A percentile compares a stretch with the other conserved stretches of the same genome.
Evolutionary conservation across 2,329 filamentous ascomycete species (phyloP).

Genomic region (Aspergillus uvarum): DNA sequence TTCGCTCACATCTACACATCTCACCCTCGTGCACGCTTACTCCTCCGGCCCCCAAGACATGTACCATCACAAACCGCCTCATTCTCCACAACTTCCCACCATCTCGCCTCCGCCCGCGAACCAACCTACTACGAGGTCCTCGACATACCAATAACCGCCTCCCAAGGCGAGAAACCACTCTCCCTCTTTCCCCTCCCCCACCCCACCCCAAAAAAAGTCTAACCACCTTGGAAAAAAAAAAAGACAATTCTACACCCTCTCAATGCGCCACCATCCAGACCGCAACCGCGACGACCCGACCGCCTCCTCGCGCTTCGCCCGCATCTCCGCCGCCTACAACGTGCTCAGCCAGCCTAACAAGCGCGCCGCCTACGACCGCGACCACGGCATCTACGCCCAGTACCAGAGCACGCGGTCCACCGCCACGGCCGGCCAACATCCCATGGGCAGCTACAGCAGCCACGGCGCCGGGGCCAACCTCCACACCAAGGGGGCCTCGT

Average conservation of each 20-base stretch:
- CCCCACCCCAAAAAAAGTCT: neutral
- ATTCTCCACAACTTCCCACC: conserved; percentile 49
- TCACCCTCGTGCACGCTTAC: conserved; percentile 4
- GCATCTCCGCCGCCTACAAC: conserved; percentile 80
- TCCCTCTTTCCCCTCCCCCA: neutral
- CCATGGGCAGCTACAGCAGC: conserved; percentile 57
- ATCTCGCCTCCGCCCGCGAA: conserved; percentile 28
- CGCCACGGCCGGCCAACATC: conserved; percentile 32
- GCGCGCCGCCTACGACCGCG: conserved; percentile 76
- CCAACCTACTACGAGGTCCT: conserved; percentile 80
- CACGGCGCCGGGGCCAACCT: conserved; percentile 35
- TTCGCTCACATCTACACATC: neutral
- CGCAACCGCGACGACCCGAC: conserved; percentile 74
- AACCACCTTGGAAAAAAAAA: neutral
- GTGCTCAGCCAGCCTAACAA: conserved; percentile 71
- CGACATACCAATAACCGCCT: conserved; percentile 67
- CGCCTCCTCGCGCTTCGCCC: conserved; percentile 74
- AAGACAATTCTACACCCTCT: conserved; percentile 80
- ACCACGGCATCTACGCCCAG: conserved; percentile 41
- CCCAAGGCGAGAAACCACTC: conserved; percentile 66
- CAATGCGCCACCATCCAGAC: conserved; percentile 90
- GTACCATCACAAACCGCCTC: neutral
- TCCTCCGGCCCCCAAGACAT: neutral
- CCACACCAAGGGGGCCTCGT: conserved; percentile 39
- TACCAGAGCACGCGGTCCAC: conserved; percentile 30